Conservation (phyloP, 345 rosid species). For the Cardiospermum halicacabum region DNA sequence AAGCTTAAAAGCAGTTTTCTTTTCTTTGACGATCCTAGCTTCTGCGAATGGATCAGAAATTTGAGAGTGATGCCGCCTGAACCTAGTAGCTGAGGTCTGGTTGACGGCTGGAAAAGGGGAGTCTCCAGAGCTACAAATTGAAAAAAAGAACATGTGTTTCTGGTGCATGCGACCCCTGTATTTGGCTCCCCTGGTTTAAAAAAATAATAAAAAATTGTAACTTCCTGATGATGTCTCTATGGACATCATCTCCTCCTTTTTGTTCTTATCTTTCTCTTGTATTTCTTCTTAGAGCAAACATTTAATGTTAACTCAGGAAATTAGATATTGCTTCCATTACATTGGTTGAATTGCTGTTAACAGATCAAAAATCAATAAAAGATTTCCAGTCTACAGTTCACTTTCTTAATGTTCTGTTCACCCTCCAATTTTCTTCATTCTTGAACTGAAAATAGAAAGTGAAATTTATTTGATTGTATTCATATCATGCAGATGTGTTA, state of each 20-base stretch:
- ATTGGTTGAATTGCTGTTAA: background rate
- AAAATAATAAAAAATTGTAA: constrained; percentile 6
- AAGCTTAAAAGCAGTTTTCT: constrained; percentile 81
- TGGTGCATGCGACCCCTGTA: too few species aligned
- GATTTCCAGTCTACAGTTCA: background rate
- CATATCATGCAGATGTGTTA: background rate
- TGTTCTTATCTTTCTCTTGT: background rate
- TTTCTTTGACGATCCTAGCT: constrained; percentile 87
- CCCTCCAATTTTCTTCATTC: background rate
- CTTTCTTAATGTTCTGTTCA: background rate
- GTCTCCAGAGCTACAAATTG: background rate
- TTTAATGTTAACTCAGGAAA: background rate
- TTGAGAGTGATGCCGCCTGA: constrained; percentile 77
- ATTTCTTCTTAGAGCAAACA: background rate
- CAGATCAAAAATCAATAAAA: constrained; percentile 5
- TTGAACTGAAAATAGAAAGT: too few species aligned
- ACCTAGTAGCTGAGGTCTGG: constrained; percentile 39
- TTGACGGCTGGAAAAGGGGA: background rate
- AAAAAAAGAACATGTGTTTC: too few species aligned
- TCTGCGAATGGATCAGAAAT: constrained; percentile 87
- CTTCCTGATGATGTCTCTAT: background rate
- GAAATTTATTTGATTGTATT: too few species aligned
- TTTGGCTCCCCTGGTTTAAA: background rate
- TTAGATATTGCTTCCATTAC: background rate
- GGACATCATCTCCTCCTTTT: constrained; percentile 2